Conservation (phyloP, 2,329 filamentous ascomycete species). For the Cyphellophora europaea region DNA sequence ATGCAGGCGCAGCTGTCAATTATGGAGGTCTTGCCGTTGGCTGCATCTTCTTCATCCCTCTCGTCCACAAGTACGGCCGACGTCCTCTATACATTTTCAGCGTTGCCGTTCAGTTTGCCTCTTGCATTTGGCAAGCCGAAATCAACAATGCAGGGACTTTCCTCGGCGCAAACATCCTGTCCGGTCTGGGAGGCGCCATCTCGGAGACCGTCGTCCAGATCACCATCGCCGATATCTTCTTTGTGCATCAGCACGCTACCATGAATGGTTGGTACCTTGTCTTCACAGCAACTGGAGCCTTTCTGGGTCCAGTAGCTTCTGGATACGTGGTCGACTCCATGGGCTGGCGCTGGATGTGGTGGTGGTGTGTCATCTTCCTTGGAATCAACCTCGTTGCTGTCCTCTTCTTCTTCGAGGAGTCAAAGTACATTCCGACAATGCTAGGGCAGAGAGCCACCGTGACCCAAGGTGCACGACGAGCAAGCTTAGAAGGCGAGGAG, state of each 20-base stretch:
- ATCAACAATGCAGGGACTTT: slow-evolving; percentile 28
- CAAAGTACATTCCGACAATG: slow-evolving; percentile 21
- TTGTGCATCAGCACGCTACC: slow-evolving; percentile 37
- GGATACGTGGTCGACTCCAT: slow-evolving; percentile 22
- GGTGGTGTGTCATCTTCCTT: slow-evolving; percentile 25
- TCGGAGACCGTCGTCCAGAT: slow-evolving; percentile 33
- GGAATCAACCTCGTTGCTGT: slow-evolving; percentile 23
- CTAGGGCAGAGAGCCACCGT: slow-evolving; percentile 7
- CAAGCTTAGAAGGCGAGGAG: background rate
- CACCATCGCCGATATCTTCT: slow-evolving; percentile 40
- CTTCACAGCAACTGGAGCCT: slow-evolving; percentile 28
- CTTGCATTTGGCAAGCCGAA: slow-evolving; percentile 30
- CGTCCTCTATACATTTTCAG: slow-evolving; percentile 33
- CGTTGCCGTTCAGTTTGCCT: slow-evolving; percentile 24
- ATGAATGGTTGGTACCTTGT: slow-evolving; percentile 42
- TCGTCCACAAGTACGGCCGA: slow-evolving; percentile 33
- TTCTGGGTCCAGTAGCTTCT: slow-evolving; percentile 24
- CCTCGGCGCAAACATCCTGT: slow-evolving; percentile 29
- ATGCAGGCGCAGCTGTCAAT: slow-evolving; percentile 32
- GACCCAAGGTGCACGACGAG: background rate
- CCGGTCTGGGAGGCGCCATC: slow-evolving; percentile 32
- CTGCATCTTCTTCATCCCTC: slow-evolving; percentile 30
- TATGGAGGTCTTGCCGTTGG: slow-evolving; percentile 31
- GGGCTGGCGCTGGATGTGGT: slow-evolving; percentile 29
- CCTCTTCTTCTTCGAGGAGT: slow-evolving; percentile 28